A percentile compares a stretch with the other conserved stretches of the same genome.
These are phyloP conservation scores for Pseudopyricularia cyperi DNA, from an alignment of 2,329 filamentous ascomycete species.

Conservation along the genomic window DNA sequence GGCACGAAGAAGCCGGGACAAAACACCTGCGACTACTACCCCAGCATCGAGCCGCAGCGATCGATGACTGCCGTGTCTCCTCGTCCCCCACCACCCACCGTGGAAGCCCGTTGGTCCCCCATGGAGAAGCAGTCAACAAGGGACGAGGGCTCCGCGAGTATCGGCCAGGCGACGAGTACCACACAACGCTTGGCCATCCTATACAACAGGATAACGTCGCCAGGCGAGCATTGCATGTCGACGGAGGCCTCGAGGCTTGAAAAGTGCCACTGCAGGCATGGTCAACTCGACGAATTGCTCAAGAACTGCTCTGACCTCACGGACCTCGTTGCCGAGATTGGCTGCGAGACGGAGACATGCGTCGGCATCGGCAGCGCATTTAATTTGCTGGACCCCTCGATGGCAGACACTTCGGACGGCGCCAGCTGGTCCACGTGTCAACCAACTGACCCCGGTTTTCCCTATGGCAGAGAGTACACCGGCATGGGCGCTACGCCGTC, in stretches of 20 bases:
- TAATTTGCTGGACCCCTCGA: not conserved
- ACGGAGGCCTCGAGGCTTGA: no score
- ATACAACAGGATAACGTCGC: not conserved
- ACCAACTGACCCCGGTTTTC: not conserved
- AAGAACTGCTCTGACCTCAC: not conserved
- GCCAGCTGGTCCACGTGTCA: not conserved
- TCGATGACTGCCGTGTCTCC: not conserved
- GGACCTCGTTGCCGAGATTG: not conserved
- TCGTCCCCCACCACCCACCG: not conserved
- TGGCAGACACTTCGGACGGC: not conserved
- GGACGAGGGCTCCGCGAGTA: not conserved
- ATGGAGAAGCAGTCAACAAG: not conserved
- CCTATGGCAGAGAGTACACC: not conserved
- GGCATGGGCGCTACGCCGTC: not conserved
- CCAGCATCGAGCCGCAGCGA: not conserved
- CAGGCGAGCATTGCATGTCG: not conserved
- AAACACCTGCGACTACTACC: no score
- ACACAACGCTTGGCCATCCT: not conserved
- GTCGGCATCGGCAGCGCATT: no score
- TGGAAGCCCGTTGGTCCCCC: no score
- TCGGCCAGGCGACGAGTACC: not conserved
- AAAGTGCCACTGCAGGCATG: not conserved
- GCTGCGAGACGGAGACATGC: no score
- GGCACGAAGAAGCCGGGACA: no score
- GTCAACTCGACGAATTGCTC: not conserved